phyloP scores from a whole-genome alignment of 345 rosid genomes.

The Erucastrum elatum region DNA sequence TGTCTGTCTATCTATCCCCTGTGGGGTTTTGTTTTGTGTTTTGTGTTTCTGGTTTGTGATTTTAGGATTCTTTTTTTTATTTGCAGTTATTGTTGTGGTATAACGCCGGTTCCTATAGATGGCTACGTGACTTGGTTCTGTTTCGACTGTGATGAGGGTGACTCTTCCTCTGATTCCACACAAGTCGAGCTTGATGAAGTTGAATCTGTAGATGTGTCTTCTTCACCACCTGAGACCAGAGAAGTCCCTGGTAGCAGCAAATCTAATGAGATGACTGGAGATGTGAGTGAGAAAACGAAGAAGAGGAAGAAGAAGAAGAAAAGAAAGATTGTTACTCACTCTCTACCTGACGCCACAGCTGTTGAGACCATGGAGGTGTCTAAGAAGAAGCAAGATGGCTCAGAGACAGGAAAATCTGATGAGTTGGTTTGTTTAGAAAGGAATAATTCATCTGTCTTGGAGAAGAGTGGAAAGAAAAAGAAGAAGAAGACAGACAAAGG shows the following conservation, averaged over 20 bases:
- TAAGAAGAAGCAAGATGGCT: neutral
- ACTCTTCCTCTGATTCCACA: neutral
- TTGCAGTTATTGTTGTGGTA: slow-evolving; percentile 56
- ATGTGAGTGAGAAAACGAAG: neutral
- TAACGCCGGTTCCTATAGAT: slow-evolving; percentile 47
- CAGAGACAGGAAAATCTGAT: neutral
- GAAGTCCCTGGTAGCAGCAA: neutral
- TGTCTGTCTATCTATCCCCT: neutral
- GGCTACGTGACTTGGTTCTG: slow-evolving; percentile 63
- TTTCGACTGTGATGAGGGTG: slow-evolving; percentile 46
- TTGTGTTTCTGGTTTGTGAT: too few relatives aligned
- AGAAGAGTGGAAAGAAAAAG: neutral
- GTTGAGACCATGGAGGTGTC: slow-evolving; percentile 1
- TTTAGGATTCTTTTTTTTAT: too few relatives aligned
- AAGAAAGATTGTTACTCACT: neutral
- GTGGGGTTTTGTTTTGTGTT: neutral
- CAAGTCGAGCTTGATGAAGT: slow-evolving; percentile 1
- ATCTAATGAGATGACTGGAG: too few relatives aligned
- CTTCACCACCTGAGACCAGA: slow-evolving; percentile 8
- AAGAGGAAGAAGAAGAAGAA: slow-evolving; percentile 6
- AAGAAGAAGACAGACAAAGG: neutral
- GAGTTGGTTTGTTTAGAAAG: neutral
- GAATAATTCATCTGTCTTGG: too few relatives aligned
- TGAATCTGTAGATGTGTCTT: neutral
- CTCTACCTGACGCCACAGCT: neutral